Conservation (phyloP, 768 basidiomycete genomes). For the Dioszegia hungarica region DNA sequence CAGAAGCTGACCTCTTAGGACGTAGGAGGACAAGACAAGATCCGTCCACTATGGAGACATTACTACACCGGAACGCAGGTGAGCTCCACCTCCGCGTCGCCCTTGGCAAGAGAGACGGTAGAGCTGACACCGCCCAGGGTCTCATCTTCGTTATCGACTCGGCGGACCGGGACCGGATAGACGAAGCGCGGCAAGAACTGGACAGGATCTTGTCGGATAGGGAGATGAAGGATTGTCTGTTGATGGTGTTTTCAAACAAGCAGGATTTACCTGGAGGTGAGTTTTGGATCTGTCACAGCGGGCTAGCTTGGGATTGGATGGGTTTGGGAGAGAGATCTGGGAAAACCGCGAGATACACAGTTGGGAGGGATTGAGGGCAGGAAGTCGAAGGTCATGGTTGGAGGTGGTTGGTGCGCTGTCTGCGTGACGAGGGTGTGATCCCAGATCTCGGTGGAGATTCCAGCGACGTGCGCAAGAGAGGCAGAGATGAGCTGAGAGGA, state of each 20-base stretch:
- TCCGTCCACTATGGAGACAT: constrained; percentile 95
- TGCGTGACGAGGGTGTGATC: no score
- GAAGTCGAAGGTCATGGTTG: no score
- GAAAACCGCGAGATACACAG: no score
- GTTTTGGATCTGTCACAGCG: constrained; percentile 42
- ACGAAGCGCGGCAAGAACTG: constrained; percentile 92
- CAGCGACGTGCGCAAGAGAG: no score
- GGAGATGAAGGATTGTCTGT: constrained; percentile 94
- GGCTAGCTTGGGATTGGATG: not conserved
- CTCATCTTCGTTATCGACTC: constrained; percentile 98
- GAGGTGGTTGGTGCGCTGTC: no score
- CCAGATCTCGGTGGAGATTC: no score
- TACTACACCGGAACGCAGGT: constrained; percentile 96
- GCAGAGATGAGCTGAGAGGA: no score
- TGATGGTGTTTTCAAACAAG: constrained; percentile 99
- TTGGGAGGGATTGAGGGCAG: no score
- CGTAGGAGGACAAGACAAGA: constrained; percentile 99
- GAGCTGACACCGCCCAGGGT: constrained; percentile 54
- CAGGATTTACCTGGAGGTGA: constrained; percentile 94
- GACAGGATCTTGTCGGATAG: constrained; percentile 93
- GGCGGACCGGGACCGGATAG: constrained; percentile 88
- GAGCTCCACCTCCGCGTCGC: constrained; percentile 3
- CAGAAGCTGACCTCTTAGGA: constrained; percentile 63
- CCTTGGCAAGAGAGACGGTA: not conserved
- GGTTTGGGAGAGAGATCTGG: not conserved